Conservation (phyloP, 2,329 filamentous ascomycete genomes). For the Aspergillus proliferans region DNA sequence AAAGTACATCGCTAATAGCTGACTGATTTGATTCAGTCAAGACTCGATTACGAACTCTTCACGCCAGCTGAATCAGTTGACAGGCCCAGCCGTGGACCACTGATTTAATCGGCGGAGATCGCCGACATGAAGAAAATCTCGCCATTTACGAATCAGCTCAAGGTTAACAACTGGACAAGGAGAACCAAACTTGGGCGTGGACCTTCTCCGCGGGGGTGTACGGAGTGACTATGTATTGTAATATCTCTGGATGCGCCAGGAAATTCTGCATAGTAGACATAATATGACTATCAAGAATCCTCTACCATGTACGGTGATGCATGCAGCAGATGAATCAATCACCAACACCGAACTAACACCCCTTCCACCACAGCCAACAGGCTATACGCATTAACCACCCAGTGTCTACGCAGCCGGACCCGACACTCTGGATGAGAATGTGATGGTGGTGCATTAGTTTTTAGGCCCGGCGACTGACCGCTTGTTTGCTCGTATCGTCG, state of each 20-base stretch:
- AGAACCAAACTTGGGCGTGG: too few species aligned
- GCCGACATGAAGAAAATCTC: background rate
- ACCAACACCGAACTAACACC: background rate
- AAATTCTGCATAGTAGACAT: too few species aligned
- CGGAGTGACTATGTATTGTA: too few species aligned
- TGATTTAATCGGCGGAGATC: background rate
- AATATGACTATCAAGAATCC: too few species aligned
- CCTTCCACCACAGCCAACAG: background rate
- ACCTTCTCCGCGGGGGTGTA: too few species aligned
- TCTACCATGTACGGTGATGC: too few species aligned
- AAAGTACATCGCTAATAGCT: background rate
- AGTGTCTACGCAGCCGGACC: constrained; percentile 8
- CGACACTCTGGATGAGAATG: constrained; percentile 21
- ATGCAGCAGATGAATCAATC: too few species aligned
- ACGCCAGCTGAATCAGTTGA: background rate
- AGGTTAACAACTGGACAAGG: too few species aligned
- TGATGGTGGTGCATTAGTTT: constrained; percentile 21
- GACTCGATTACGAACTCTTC: background rate
- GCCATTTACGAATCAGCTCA: background rate
- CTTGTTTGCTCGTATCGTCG: background rate
- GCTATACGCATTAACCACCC: background rate
- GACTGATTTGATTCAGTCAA: background rate
- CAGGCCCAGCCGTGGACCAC: background rate
- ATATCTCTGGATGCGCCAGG: too few species aligned
- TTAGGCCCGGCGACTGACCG: background rate